A percentile compares a stretch with the other conserved stretches of the same genome.
Conservation (phyloP, 441 rosid genomes). For the Gossypium laxum region DNA sequence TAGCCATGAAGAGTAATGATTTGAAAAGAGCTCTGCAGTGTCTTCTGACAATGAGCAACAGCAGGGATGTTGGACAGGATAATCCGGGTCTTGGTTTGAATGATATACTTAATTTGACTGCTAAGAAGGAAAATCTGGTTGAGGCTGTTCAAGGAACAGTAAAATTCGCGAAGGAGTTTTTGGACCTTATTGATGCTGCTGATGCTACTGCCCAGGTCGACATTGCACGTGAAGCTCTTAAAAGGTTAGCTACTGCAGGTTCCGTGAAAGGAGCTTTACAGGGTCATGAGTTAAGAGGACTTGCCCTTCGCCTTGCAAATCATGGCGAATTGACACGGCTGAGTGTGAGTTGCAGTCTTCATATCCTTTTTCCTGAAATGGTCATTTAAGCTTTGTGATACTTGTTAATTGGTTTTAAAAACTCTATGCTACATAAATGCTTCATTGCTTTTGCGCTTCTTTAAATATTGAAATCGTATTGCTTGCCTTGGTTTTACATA, state of each 20-base stretch:
- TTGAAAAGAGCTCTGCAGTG: slow-evolving; percentile 96
- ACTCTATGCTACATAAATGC: background rate
- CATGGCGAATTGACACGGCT: slow-evolving; percentile 89
- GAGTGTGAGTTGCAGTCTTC: slow-evolving; percentile 47
- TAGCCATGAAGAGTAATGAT: slow-evolving; percentile 95
- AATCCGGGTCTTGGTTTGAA: slow-evolving; percentile 58
- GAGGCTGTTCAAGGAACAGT: slow-evolving; percentile 93
- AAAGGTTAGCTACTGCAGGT: slow-evolving; percentile 90
- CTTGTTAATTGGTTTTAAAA: background rate
- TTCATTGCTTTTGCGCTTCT: background rate
- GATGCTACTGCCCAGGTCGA: slow-evolving; percentile 92
- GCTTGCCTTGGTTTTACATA: background rate
- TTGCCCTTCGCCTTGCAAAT: slow-evolving; percentile 89
- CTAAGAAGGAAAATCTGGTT: slow-evolving; percentile 79
- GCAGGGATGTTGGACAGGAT: slow-evolving; percentile 87
- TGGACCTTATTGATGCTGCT: slow-evolving; percentile 96
- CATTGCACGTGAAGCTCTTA: slow-evolving; percentile 89
- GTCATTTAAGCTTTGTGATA: slow-evolving; percentile 10
- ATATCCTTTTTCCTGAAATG: slow-evolving; percentile 11
- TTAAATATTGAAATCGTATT: background rate
- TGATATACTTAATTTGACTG: slow-evolving; percentile 71
- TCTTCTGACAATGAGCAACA: slow-evolving; percentile 91
- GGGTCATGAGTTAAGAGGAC: slow-evolving; percentile 80
- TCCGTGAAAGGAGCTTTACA: slow-evolving; percentile 91
- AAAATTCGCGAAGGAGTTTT: slow-evolving; percentile 79